Conservation (phyloP, 768 basidiomycete genomes). For the Tylopilus plumbeoviolaceoides region DNA sequence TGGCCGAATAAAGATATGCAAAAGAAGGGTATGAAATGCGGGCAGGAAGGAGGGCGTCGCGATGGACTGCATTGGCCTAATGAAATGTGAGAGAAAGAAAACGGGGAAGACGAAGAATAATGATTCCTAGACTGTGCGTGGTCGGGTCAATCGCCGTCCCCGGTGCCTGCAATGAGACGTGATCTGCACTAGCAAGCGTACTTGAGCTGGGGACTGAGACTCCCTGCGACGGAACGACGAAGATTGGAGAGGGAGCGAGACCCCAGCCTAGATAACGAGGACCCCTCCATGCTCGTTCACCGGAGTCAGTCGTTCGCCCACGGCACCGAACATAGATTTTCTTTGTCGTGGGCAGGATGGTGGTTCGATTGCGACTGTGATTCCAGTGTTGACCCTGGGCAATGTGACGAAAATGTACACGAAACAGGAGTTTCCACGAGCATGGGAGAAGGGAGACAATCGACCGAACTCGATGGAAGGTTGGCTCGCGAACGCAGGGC, state of each 20-base stretch:
- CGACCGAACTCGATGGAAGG: conserved; percentile 11
- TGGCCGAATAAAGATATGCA: conserved; percentile 2
- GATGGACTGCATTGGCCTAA: background rate
- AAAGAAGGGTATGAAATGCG: background rate
- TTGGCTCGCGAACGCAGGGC: background rate
- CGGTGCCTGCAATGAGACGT: conserved; percentile 34
- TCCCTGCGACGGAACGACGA: conserved; percentile 43
- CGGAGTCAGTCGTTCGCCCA: conserved; percentile 18
- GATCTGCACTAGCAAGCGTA: conserved; percentile 22
- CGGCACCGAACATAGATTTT: conserved; percentile 3
- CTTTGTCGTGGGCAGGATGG: conserved; percentile 14
- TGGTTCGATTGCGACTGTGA: conserved; percentile 14
- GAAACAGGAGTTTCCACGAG: conserved; percentile 22
- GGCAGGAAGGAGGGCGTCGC: background rate
- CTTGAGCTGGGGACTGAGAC: conserved; percentile 19
- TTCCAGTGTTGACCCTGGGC: conserved; percentile 10
- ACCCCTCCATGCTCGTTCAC: conserved; percentile 11
- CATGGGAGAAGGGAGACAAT: conserved; percentile 1
- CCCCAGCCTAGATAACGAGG: conserved; percentile 27
- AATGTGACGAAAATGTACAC: conserved; percentile 20
- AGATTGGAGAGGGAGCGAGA: conserved; percentile 41
- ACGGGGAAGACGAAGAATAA: conserved; percentile 30
- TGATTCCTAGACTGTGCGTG: conserved; percentile 58
- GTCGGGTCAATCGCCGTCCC: conserved; percentile 52
- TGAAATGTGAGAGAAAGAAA: conserved; percentile 2